Conservation (phyloP, 371 early-diverging fungal genomes). For the Capillidium heterosporum region DNA sequence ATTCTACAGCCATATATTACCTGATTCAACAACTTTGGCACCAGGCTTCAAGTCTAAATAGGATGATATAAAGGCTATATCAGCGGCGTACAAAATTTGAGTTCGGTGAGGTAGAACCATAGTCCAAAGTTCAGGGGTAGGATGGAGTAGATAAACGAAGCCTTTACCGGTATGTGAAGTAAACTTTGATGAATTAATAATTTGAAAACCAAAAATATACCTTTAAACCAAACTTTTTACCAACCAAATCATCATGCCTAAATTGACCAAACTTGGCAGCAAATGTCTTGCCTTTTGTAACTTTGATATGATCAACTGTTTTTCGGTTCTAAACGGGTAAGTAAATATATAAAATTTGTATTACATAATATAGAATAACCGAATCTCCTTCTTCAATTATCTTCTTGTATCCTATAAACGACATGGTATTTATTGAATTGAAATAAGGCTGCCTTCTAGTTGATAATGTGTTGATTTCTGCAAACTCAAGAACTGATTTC, state of each 20-base stretch:
- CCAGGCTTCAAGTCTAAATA: conserved; percentile 75
- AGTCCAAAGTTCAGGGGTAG: conserved; percentile 94
- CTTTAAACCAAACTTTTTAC: conserved; percentile 66
- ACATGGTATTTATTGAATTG: too few relatives aligned
- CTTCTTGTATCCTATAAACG: conserved; percentile 11
- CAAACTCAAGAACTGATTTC: too few relatives aligned
- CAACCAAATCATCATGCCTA: conserved; percentile 64
- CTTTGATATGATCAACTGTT: conserved; percentile 15
- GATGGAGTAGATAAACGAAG: conserved; percentile 73
- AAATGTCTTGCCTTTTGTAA: conserved; percentile 32
- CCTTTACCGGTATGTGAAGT: conserved; percentile 52
- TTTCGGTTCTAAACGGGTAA: background rate
- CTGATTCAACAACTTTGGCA: conserved; percentile 72
- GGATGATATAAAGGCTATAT: conserved; percentile 72
- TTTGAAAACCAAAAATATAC: conserved; percentile 12
- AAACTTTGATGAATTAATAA: conserved; percentile 18
- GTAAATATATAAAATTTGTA: background rate
- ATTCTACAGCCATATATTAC: conserved; percentile 13
- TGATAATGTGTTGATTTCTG: too few relatives aligned
- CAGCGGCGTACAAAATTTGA: conserved; percentile 84
- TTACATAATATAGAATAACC: conserved; percentile 38
- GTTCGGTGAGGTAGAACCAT: conserved; percentile 81
- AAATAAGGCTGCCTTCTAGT: too few relatives aligned
- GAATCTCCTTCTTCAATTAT: conserved; percentile 34
- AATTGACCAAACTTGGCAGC: conserved; percentile 62